Evolutionary conservation across 2,329 filamentous ascomycete species (phyloP).

Genomic region (Pseudogymnoascus sp.): DNA sequence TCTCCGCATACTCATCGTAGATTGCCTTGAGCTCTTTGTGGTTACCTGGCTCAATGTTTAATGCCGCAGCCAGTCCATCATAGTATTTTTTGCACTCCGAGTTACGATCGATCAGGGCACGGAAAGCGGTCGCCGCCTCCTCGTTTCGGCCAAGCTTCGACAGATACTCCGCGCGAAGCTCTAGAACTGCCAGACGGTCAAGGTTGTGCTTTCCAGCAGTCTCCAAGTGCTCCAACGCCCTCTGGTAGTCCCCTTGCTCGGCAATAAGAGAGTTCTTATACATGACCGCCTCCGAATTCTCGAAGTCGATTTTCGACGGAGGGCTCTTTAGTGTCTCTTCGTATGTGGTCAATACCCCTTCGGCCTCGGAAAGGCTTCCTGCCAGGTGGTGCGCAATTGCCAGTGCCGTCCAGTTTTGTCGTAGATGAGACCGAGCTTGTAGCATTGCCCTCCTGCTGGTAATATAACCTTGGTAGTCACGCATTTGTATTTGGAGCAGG

Average conservation of each 20-base stretch:
- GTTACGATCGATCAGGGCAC: constrained; percentile 75
- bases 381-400: constrained; percentile 86
- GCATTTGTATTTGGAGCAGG: constrained; percentile 89
- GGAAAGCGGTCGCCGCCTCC: constrained; percentile 76
- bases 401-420: constrained; percentile 96
- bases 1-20: constrained; percentile 75
- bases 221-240: constrained; percentile 80
- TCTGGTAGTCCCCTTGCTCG: constrained; percentile 73
- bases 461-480: constrained; percentile 89
- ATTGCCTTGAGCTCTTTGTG: constrained; percentile 58
- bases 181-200: constrained; percentile 77
- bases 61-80: constrained; percentile 60
- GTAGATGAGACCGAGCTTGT: constrained; percentile 67
- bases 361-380: constrained; percentile 78
- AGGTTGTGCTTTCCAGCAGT: constrained; percentile 66
- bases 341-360: constrained; percentile 84
- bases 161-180: constrained; percentile 78
- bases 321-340: constrained; percentile 84
- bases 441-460: constrained; percentile 85
- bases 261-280: constrained; percentile 96
- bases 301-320: constrained; percentile 70
- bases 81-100: constrained; percentile 84
- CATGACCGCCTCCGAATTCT: constrained; percentile 86
- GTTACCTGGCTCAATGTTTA: constrained; percentile 56
- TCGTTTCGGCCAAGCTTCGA: constrained; percentile 65